These are phyloP conservation scores for Saturnispora galanensis DNA, from an alignment of 805 yeast species.

Conservation along the genomic window DNA sequence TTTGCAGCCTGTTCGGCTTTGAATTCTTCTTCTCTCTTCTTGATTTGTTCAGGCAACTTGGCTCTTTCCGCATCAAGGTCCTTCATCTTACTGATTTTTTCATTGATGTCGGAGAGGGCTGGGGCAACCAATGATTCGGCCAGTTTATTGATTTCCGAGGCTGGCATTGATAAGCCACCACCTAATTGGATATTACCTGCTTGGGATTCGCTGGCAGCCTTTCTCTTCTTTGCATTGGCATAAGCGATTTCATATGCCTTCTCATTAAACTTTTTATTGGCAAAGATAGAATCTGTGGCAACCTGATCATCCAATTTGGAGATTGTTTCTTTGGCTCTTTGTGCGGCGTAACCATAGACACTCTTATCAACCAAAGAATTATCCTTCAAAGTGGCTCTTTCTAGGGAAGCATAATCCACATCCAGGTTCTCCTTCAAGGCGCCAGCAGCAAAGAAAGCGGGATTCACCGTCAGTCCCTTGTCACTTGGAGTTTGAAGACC, in stretches of 20 bases:
- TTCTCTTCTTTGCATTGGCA: conserved; percentile 49
- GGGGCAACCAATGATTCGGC: conserved; percentile 79
- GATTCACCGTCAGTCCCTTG: conserved; percentile 25
- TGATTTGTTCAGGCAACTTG: conserved; percentile 32
- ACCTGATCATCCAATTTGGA: conserved; percentile 20
- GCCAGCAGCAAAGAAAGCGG: conserved; percentile 42
- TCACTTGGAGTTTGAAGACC: conserved; percentile 36
- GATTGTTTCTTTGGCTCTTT: conserved; percentile 34
- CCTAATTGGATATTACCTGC: conserved; percentile 62
- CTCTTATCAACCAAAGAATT: conserved; percentile 32
- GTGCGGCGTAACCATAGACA: conserved; percentile 42
- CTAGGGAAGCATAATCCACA: conserved; percentile 30
- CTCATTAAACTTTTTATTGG: conserved; percentile 37
- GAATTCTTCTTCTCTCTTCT: conserved; percentile 30
- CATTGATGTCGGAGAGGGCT: conserved; percentile 61
- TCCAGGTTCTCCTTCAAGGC: conserved; percentile 31
- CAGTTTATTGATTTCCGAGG: conserved; percentile 64
- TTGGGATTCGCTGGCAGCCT: conserved; percentile 31
- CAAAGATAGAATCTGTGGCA: conserved; percentile 18
- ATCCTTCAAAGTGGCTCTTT: conserved; percentile 30
- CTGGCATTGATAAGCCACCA: conserved; percentile 75
- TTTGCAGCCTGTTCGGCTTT: conserved; percentile 31
- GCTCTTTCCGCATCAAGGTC: conserved; percentile 44
- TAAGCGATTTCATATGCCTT: conserved; percentile 74
- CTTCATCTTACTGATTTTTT: conserved; percentile 55